Evolutionary conservation across 2,329 filamentous ascomycete genomes (phyloP), one percentile per base, ranked within the genome.

Genomic region (Colletotrichum chrysophilum): DNA sequence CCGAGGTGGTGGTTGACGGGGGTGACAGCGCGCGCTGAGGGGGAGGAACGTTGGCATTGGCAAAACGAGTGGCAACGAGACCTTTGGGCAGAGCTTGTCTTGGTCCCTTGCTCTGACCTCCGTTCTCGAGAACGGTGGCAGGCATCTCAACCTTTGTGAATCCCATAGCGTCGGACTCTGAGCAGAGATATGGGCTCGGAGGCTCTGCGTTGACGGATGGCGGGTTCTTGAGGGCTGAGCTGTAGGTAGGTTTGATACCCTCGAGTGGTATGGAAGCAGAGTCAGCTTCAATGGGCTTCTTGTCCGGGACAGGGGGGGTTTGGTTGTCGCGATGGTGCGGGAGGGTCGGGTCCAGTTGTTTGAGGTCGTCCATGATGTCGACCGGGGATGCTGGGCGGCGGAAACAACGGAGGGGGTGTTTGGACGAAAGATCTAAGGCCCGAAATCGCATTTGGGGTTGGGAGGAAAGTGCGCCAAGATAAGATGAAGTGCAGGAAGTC

Each of bases 341-440:
- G 14, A 74, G 24, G 71, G 12, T 38, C 38, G 65, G 43, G 3
- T 60, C 48, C 18, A 66, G 26, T 26, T 32, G 28, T 69, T 56
- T 74, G 69, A 76, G 30, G n/a, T 76, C 75, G 32, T 78, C 76
- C 79, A 80, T 80, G 38, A 32, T 48, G 52, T 60, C 36, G 28
- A 58, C 65, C 5, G 9, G 43, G 30, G 34, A 30, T 71, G 36
- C 52, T 21, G 5, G 56, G 14, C 55, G 32, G 14, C 62, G 69
- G 73, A 18, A 75, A 34, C 14, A 10, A 61, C 61, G 62, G 69
- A 67, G 10, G n/a, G 14, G 10, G 34, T n/a, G 61, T 67, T 64
- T 58, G 62, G 73, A 75, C 38, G 73, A 67, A 12, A 10, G 60
- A 21, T 7, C 21, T 12, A 16, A 67, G 24, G 69, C 26, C 61